phyloP scores from a whole-genome alignment of 139 green algal genomes.

The Prasinococcaceae sp. region DNA sequence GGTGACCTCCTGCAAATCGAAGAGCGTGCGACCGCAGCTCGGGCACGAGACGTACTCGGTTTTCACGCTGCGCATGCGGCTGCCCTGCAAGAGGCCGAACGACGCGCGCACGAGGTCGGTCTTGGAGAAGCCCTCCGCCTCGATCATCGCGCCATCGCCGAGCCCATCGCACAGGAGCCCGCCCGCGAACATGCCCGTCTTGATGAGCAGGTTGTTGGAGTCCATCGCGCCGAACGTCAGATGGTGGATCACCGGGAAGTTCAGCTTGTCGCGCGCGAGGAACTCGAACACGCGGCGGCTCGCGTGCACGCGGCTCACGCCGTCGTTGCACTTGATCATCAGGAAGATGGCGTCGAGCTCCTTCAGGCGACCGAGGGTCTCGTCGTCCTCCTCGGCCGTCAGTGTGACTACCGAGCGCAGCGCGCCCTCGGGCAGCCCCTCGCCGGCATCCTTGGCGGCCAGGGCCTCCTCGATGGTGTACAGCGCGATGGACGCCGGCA shows the following conservation, averaged over 20 bases:
- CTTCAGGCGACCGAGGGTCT: conserved; percentile 56
- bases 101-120: conserved; percentile 77
- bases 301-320: conserved; percentile 60
- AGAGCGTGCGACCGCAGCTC: conserved; percentile 91
- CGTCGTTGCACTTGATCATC: conserved; percentile 50
- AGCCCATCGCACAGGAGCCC: conserved; percentile 84
- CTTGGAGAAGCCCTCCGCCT: conserved; percentile 47
- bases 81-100: conserved; percentile 93
- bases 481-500: conserved; percentile 66
- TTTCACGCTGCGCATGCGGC: conserved; percentile 96
- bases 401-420: conserved; percentile 56
- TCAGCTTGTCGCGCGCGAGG: conserved; percentile 38
- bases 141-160: conserved; percentile 83
- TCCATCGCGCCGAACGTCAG: conserved; percentile 14
- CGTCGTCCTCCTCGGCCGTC: conserved; percentile 72
- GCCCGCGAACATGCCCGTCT: conserved; percentile 55
- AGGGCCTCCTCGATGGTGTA: conserved; percentile 39
- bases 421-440: conserved; percentile 44
- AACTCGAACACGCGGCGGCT: conserved; percentile 75
- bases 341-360: conserved; percentile 19
- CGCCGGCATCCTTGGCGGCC: not conserved
- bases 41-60: conserved; percentile 97
- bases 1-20: conserved; percentile 97
- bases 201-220: conserved; percentile 65
- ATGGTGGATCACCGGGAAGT: conserved; percentile 80